phyloP scores from a whole-genome alignment of 2,329 filamentous ascomycete species.

The Sarocladium brachiariae region DNA sequence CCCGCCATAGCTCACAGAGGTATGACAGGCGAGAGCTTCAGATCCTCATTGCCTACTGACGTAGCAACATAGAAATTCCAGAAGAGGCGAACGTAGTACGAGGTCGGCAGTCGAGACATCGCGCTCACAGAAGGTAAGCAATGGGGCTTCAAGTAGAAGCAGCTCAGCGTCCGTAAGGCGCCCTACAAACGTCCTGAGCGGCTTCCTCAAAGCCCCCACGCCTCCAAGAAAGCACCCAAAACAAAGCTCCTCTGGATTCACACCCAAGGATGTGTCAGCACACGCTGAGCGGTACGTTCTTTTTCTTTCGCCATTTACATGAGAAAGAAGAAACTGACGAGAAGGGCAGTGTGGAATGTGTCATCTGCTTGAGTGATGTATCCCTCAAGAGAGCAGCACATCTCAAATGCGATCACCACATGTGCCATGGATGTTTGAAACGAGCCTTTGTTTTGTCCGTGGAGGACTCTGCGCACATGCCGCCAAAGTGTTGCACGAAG shows the following conservation, averaged over 20 bases:
- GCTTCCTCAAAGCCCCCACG: not conserved
- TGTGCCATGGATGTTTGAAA: constrained; percentile 73
- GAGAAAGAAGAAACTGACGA: not conserved
- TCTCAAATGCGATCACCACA: constrained; percentile 71
- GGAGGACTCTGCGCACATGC: constrained; percentile 74
- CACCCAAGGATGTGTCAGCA: not conserved
- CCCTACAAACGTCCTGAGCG: not conserved
- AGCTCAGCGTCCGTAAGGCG: constrained; percentile 1
- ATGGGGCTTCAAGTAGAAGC: not conserved
- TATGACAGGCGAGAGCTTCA: not conserved
- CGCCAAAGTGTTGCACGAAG: constrained; percentile 70
- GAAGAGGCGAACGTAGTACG: not conserved
- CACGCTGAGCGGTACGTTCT: not conserved
- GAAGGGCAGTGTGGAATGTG: constrained; percentile 55
- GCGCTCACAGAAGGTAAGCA: not conserved
- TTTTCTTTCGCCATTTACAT: too few species aligned
- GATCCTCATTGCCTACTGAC: not conserved
- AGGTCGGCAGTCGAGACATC: not conserved
- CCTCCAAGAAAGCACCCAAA: not conserved
- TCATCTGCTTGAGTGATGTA: constrained; percentile 65
- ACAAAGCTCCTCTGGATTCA: not conserved
- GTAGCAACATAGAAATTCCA: not conserved
- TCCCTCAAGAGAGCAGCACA: constrained; percentile 58
- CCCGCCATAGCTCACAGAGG: not conserved
- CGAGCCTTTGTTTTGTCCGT: constrained; percentile 69